A percentile compares a stretch with the other conserved stretches of the same genome.
phyloP scores from a whole-genome alignment of 164 flowering plant species.

The Annona cherimola region DNA sequence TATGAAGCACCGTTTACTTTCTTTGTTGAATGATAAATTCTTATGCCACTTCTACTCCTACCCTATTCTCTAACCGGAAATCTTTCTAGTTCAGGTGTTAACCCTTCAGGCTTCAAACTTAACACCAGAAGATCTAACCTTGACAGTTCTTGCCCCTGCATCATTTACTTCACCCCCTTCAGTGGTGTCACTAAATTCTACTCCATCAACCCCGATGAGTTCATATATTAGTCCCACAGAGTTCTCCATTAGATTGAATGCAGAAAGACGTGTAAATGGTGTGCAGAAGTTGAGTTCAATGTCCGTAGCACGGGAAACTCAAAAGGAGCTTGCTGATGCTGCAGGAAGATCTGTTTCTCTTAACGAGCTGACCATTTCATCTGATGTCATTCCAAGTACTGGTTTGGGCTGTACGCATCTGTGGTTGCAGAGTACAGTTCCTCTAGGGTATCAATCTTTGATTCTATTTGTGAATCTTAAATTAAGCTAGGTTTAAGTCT shows the following conservation, averaged over 20 bases:
- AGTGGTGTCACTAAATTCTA: conserved; percentile 63
- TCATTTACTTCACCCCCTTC: conserved; percentile 79
- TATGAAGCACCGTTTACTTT: neutral
- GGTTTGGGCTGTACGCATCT: conserved; percentile 78
- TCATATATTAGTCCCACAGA: conserved; percentile 60
- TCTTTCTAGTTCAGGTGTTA: conserved; percentile 52
- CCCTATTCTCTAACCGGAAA: conserved; percentile 12
- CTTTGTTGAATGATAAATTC: neutral
- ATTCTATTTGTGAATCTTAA: neutral
- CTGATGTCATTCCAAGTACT: conserved; percentile 63
- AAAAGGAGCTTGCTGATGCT: conserved; percentile 29
- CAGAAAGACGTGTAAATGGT: conserved; percentile 26
- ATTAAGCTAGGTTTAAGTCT: neutral
- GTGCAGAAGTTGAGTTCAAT: conserved; percentile 33
- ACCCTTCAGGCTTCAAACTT: conserved; percentile 94
- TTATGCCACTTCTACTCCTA: neutral
- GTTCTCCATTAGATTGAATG: conserved; percentile 29
- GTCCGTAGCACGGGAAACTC: conserved; percentile 30
- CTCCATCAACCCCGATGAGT: conserved; percentile 72
- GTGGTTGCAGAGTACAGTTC: conserved; percentile 97
- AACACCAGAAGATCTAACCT: conserved; percentile 78
- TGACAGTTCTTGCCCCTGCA: conserved; percentile 98
- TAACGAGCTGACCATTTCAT: conserved; percentile 35
- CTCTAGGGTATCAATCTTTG: conserved; percentile 69
- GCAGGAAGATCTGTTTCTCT: conserved; percentile 34